Evolutionary conservation across 352 stramenopile species (phyloP), one percentile per base, ranked within the genome.

Genomic region (Phytopythium sindhum): DNA sequence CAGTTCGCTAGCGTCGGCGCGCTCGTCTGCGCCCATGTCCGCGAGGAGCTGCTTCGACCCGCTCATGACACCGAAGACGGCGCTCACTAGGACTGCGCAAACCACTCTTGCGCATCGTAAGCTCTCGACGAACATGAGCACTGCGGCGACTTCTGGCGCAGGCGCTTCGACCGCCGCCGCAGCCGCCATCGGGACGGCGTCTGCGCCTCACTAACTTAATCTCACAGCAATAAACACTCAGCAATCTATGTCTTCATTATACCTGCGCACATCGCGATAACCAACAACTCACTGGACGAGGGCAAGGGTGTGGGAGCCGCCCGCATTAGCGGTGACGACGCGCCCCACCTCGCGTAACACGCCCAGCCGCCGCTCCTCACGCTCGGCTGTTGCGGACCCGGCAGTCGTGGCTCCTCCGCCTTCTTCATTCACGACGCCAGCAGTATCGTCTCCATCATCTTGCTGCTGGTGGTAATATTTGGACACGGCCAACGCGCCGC

Each of bases 401-500:
- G 54, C 23, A n/a, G 17, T 28, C 35, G 33, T 12, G 8, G 26
- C 17, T 51, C 11, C 39, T 51, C 17, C 33, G 23, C 12, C 53
- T 11, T n/a, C 33, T 35, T 60, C 52, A n/a, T 39, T 14, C 0
- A 1, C 48, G 2, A 1, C 24, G 8, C 28, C 9, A 37, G 9
- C 31, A 10, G 9, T 37, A 9, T 9, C 31, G 31, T 52, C 45
- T 52, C 45, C 7, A 29, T 26, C 45, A 11, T 35, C 52, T 2
- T 58, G 1, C 7, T 14, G 8, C 9, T 57, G 17, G 28, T 28
- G 52, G 31, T 58, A 31, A 24, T 51, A 33, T 6, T 8, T 33
- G 12, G 54, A 60, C 23, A 60, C 54, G 7, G 79, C n/a, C 5
- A 84, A 51, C 15, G 67, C 54, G 10, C 73, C 75, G 64, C 33